A percentile compares a stretch with the other conserved stretches of the same genome.
phyloP scores from a whole-genome alignment of 2,329 filamentous ascomycete species.

The Eutypella sp. region DNA sequence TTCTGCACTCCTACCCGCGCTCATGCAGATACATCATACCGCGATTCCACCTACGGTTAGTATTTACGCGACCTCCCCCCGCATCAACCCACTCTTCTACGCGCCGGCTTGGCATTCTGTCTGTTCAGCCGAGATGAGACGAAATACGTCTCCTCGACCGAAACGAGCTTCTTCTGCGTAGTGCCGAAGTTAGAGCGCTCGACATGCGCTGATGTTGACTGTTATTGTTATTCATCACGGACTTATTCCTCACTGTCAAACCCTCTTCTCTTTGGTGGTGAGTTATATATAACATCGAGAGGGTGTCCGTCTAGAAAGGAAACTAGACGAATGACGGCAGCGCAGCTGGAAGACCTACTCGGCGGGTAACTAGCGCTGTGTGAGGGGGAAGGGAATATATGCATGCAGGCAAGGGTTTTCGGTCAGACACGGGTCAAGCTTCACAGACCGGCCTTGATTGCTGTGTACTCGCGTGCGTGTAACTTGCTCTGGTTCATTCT shows the following conservation, averaged over 20 bases:
- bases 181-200: no score
- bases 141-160: neutral
- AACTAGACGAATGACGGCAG: neutral
- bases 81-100: neutral
- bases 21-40: neutral
- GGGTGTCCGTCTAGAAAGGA: neutral
- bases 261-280: neutral
- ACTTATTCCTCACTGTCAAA: no score
- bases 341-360: slow-evolving; percentile 1
- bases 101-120: neutral
- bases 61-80: neutral
- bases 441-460: no score
- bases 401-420: slow-evolving; percentile 7
- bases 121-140: neutral
- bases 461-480: neutral
- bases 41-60: neutral
- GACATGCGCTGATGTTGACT: no score
- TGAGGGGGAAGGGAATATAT: slow-evolving; percentile 12
- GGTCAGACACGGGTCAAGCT: slow-evolving; percentile 20
- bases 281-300: neutral
- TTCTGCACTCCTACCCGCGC: neutral
- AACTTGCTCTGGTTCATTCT: no score
- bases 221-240: no score
- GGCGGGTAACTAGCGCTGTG: slow-evolving; percentile 2
- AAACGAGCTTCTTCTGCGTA: neutral